Conservation (phyloP, 805 yeast species). For the Candida endomychidarum region DNA sequence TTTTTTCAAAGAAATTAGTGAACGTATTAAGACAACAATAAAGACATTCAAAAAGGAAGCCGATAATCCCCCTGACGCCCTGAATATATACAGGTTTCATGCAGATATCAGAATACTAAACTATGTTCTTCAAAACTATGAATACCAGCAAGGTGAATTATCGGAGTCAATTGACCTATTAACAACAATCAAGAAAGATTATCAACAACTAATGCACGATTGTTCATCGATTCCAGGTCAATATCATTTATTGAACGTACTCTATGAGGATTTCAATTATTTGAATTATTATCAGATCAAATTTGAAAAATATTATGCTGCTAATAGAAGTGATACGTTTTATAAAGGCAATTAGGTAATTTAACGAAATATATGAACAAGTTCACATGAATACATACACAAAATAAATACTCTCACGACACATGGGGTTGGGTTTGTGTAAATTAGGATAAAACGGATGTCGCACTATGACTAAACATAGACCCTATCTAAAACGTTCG, state of each 20-base stretch:
- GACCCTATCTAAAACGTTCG: conserved; percentile 1
- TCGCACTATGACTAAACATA: too few relatives aligned
- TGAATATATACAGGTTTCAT: conserved; percentile 5
- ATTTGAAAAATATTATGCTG: conserved; percentile 1
- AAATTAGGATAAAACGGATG: too few relatives aligned
- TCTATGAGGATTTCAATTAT: conserved; percentile 9
- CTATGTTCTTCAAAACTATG: conserved; percentile 8
- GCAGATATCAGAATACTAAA: conserved; percentile 10
- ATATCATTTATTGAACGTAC: conserved; percentile 1
- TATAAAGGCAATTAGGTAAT: too few relatives aligned
- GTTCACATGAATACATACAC: too few relatives aligned
- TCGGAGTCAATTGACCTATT: not conserved
- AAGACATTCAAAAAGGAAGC: not conserved
- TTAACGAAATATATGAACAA: too few relatives aligned
- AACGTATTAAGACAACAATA: not conserved
- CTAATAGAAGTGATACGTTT: not conserved
- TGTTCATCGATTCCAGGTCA: conserved; percentile 1
- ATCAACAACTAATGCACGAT: conserved; percentile 11
- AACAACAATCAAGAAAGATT: conserved; percentile 4
- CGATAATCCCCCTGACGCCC: not conserved
- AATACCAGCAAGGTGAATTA: not conserved
- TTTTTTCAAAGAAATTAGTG: not conserved
- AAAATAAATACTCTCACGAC: too few relatives aligned
- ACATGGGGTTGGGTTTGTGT: too few relatives aligned
- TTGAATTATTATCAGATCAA: conserved; percentile 11